phyloP scores from a whole-genome alignment of 805 yeast genomes.

The Yamadazyma nakazawae region DNA sequence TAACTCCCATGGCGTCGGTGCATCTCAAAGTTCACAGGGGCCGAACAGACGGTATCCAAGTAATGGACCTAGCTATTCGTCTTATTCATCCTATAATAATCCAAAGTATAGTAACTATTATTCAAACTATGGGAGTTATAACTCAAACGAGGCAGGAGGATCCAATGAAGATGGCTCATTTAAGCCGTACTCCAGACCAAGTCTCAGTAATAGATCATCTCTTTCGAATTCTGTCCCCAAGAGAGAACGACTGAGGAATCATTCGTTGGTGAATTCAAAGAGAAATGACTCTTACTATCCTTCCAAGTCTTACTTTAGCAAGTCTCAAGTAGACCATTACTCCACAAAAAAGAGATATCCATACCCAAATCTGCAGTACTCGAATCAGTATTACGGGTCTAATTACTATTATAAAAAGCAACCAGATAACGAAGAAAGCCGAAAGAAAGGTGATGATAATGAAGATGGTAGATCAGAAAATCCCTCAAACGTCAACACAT shows the following conservation, averaged over 20 bases:
- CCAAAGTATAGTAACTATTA: slow-evolving; percentile 16
- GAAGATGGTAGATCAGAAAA: not conserved
- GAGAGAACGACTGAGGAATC: slow-evolving; percentile 11
- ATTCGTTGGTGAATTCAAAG: slow-evolving; percentile 20
- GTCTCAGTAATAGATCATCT: slow-evolving; percentile 18
- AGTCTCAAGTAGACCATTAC: slow-evolving; percentile 16
- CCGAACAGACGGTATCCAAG: slow-evolving; percentile 4
- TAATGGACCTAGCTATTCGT: slow-evolving; percentile 2
- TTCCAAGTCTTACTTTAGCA: slow-evolving; percentile 14
- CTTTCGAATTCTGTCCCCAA: slow-evolving; percentile 23
- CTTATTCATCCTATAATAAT: slow-evolving; percentile 11
- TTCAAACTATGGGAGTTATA: slow-evolving; percentile 20
- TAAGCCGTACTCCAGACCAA: slow-evolving; percentile 10
- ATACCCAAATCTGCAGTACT: not conserved
- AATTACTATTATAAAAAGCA: slow-evolving; percentile 3
- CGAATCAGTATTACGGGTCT: not conserved
- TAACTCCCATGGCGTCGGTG: not conserved
- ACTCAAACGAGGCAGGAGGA: slow-evolving; percentile 6
- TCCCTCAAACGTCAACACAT: no score
- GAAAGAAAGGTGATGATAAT: not conserved
- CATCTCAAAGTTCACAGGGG: not conserved
- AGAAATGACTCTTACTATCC: slow-evolving; percentile 30
- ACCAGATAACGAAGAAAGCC: not conserved
- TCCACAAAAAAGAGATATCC: slow-evolving; percentile 10
- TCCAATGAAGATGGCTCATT: not conserved